Evolutionary conservation across 2,329 filamentous ascomycete genomes (phyloP).

Genomic region (Macrophomina tecta): DNA sequence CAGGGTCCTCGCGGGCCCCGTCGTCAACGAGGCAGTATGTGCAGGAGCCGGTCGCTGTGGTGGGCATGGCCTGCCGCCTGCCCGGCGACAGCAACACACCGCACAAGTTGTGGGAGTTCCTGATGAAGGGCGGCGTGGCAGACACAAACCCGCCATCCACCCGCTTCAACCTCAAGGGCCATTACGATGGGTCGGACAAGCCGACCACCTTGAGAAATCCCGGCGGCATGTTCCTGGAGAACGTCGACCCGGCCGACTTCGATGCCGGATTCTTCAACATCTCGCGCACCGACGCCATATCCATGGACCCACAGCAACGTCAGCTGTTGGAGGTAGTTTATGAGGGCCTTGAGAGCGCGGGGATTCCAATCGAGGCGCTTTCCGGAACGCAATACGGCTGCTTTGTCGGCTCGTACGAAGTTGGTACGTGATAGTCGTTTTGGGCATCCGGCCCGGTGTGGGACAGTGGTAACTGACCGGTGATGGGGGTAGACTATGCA

Average conservation of each 20-base stretch:
- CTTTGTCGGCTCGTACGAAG: constrained; percentile 33
- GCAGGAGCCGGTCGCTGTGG: constrained; percentile 33
- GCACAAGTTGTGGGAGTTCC: constrained; percentile 31
- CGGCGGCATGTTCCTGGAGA: constrained; percentile 49
- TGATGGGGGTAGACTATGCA: constrained; percentile 31
- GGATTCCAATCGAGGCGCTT: constrained; percentile 34
- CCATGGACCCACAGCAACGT: constrained; percentile 38
- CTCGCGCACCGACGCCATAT: constrained; percentile 33
- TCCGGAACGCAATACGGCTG: constrained; percentile 22
- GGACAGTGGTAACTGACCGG: background rate
- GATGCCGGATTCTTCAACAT: constrained; percentile 42
- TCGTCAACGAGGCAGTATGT: constrained; percentile 16
- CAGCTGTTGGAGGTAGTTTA: constrained; percentile 41
- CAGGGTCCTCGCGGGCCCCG: background rate
- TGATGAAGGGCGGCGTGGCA: constrained; percentile 39
- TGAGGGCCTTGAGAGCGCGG: constrained; percentile 49
- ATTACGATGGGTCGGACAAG: constrained; percentile 41
- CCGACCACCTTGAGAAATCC: constrained; percentile 43
- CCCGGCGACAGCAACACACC: constrained; percentile 26
- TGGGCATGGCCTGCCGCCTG: constrained; percentile 31
- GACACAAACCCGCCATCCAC: constrained; percentile 35
- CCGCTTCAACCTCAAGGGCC: constrained; percentile 41
- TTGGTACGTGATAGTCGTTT: constrained; percentile 10
- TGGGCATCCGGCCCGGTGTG: background rate
- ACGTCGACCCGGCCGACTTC: constrained; percentile 42